Conservation (phyloP, 2,329 filamentous ascomycete species). For the Madurella fahalii region DNA sequence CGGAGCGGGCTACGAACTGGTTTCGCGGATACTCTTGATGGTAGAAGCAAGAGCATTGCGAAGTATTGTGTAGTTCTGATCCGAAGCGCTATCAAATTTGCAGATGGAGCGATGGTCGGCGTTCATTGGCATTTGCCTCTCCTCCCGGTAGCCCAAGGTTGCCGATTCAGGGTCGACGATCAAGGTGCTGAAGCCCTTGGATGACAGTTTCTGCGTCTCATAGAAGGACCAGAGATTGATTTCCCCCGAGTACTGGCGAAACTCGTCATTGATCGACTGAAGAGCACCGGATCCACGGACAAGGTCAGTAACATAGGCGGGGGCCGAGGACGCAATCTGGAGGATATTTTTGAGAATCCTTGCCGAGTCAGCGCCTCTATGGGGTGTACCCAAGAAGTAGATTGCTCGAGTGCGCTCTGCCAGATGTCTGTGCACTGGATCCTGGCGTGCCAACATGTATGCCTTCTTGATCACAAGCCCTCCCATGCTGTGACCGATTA, state of each 20-base stretch:
- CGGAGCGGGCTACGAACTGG: not conserved
- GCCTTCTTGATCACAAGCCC: constrained; percentile 34
- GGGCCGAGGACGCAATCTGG: constrained; percentile 14
- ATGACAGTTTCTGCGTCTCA: constrained; percentile 24
- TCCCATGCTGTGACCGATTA: constrained; percentile 35
- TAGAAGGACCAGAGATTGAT: constrained; percentile 29
- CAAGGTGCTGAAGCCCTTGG: not conserved
- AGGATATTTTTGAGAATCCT: constrained; percentile 27
- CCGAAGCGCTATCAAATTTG: not conserved
- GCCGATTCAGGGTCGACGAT: not conserved
- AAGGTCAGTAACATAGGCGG: constrained; percentile 25
- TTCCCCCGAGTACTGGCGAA: constrained; percentile 19
- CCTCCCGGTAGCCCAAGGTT: not conserved
- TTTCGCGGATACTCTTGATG: not conserved
- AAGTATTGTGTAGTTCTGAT: not conserved
- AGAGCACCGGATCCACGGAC: constrained; percentile 20
- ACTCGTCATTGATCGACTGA: constrained; percentile 29
- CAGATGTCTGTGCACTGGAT: constrained; percentile 14
- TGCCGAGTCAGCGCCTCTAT: constrained; percentile 30
- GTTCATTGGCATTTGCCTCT: not conserved
- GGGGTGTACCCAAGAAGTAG: constrained; percentile 33
- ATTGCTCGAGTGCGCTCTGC: constrained; percentile 25
- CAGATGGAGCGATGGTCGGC: not conserved
- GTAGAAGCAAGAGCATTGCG: not conserved
- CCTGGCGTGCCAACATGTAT: constrained; percentile 27